phyloP scores from a whole-genome alignment of 768 basidiomycete genomes.

The Mycena alexandri region DNA sequence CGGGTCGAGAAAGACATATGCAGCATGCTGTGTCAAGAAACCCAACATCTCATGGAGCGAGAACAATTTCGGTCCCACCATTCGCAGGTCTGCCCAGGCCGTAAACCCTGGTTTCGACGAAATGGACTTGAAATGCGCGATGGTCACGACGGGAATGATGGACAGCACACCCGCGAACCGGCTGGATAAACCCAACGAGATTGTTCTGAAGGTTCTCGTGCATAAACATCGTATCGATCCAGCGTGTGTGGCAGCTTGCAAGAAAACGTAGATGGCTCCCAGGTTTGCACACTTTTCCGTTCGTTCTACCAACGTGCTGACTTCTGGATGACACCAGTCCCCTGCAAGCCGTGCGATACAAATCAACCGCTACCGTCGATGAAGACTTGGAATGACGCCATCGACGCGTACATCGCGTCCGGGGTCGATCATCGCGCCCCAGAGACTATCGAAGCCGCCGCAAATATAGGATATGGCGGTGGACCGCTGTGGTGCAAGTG shows the following conservation, averaged over 20 bases:
- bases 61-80: neutral
- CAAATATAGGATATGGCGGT: neutral
- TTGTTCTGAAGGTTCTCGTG: neutral
- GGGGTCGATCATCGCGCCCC: constrained; percentile 4
- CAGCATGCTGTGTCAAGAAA: constrained; percentile 3
- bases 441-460: constrained; percentile 6
- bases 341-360: neutral
- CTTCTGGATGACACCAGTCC: neutral
- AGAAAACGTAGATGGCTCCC: neutral
- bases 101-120: neutral
- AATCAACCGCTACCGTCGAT: neutral
- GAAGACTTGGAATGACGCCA: constrained; percentile 4
- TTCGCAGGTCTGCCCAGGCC: neutral
- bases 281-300: neutral
- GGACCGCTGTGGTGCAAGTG: constrained; percentile 4
- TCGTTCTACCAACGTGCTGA: neutral
- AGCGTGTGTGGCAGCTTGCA: constrained; percentile 7
- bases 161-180: neutral
- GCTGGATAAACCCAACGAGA: neutral
- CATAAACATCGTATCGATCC: neutral
- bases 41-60: neutral
- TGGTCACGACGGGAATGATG: neutral
- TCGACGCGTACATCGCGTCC: constrained; percentile 12
- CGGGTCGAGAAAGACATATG: constrained; percentile 2
- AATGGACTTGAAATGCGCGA: neutral